Evolutionary conservation across 495 filamentous ascomycete genomes (phyloP).

Genomic region (Lophiostoma macrostomum): DNA sequence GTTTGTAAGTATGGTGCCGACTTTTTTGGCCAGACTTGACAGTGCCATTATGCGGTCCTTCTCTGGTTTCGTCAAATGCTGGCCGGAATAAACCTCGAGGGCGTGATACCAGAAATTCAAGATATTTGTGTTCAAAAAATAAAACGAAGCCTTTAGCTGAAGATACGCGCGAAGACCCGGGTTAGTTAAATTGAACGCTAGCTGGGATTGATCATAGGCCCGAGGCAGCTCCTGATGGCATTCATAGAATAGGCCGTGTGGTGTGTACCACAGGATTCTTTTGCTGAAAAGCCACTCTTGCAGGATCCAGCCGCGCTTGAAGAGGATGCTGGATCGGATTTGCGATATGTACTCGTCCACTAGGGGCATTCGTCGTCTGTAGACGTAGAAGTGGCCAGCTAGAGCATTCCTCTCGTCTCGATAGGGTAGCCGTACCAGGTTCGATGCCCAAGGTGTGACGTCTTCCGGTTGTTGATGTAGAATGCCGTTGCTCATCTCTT

Average conservation of each 20-base stretch:
- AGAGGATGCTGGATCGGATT: conserved; percentile 5
- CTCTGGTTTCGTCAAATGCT: not conserved
- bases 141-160: conserved; percentile 1
- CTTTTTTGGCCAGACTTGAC: conserved; percentile 5
- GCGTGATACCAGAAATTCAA: conserved; percentile 11
- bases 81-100: not conserved
- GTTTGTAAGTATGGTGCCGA: not conserved
- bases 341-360: conserved; percentile 6
- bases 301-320: conserved; percentile 6
- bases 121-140: not conserved
- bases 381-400: conserved; percentile 4
- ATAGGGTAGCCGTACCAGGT: conserved; percentile 1
- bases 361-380: not conserved
- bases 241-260: conserved; percentile 4
- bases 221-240: conserved; percentile 7
- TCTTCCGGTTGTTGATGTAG: not conserved
- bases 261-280: conserved; percentile 2
- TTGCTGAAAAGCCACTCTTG: conserved; percentile 9
- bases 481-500: conserved; percentile 10
- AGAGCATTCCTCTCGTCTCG: not conserved
- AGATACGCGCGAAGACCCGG: not conserved
- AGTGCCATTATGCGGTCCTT: conserved; percentile 1
- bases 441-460: conserved; percentile 4
- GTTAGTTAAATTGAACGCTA: not conserved
- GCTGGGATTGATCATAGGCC: conserved; percentile 4